Conservation (phyloP, 2,329 filamentous ascomycete species). For the Claviceps sp. region DNA sequence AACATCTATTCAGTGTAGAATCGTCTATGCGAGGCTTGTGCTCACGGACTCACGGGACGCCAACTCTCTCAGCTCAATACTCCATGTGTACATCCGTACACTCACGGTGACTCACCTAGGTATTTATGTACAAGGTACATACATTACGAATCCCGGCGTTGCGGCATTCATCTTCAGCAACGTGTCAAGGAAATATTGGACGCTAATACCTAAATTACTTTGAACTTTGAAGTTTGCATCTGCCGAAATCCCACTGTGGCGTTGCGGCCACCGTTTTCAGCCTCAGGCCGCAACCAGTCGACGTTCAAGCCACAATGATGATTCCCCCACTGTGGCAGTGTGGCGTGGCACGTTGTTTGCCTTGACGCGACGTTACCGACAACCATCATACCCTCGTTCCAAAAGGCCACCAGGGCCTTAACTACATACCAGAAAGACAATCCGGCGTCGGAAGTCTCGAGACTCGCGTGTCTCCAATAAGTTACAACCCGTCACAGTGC, state of each 20-base stretch:
- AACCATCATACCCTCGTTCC: not conserved
- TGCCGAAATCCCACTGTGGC: not conserved
- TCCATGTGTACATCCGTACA: too few relatives aligned
- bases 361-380: not conserved
- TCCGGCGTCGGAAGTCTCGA: not conserved
- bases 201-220: not conserved
- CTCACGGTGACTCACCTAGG: too few relatives aligned
- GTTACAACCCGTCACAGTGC: not conserved
- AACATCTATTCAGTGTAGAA: too few relatives aligned
- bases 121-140: too few relatives aligned
- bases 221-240: not conserved
- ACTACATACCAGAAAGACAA: not conserved
- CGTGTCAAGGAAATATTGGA: too few relatives aligned
- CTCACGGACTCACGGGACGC: too few relatives aligned
- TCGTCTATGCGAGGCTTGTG: too few relatives aligned
- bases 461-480: not conserved
- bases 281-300: constrained; percentile 3
- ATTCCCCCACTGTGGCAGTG: not conserved
- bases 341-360: not conserved
- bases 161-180: too few relatives aligned
- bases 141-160: too few relatives aligned
- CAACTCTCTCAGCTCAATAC: too few relatives aligned
- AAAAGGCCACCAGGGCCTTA: not conserved
- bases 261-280: not conserved
- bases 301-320: not conserved